Percentiles rank a stretch among this genome's conserved stretches.
These are phyloP conservation scores for Sphagnum fallax DNA, from an alignment of 228 moss, liverwort and hornwort species.

Conservation along the genomic window DNA sequence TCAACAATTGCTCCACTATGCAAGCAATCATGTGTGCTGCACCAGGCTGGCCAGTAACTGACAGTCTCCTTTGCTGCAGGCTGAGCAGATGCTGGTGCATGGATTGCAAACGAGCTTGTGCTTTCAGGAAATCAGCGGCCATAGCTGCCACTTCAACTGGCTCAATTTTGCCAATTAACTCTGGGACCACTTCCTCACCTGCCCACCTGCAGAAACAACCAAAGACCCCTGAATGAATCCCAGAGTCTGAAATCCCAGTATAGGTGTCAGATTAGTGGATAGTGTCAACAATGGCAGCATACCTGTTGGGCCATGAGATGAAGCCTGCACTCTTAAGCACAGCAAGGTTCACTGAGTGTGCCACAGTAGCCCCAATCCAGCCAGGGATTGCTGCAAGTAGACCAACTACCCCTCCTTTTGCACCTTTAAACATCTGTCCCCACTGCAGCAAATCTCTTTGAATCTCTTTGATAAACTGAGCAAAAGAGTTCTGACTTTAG, in stretches of 20 bases:
- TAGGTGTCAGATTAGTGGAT: too few relatives aligned
- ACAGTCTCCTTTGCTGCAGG: conserved; percentile 9
- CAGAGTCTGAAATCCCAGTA: too few relatives aligned
- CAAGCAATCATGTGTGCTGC: conserved; percentile 44
- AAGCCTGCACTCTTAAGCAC: conserved; percentile 54
- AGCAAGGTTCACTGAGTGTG: conserved; percentile 58
- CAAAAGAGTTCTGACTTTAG: too few relatives aligned
- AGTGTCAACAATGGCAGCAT: neutral
- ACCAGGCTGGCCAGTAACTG: conserved; percentile 18
- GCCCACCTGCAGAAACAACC: conserved; percentile 48
- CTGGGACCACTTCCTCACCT: conserved; percentile 63
- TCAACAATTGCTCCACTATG: conserved; percentile 25
- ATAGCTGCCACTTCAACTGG: conserved; percentile 53
- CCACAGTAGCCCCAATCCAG: conserved; percentile 48
- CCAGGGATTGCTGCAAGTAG: conserved; percentile 65
- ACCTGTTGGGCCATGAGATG: conserved; percentile 84
- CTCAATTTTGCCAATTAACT: conserved; percentile 61
- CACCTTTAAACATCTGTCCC: conserved; percentile 63
- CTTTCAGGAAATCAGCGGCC: conserved; percentile 39
- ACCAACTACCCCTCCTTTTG: conserved; percentile 66
- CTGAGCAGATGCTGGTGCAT: conserved; percentile 41
- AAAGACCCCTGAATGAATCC: neutral
- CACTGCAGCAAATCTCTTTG: neutral
- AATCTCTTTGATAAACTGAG: too few relatives aligned
- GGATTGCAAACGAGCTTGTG: conserved; percentile 25